Evolutionary conservation across 495 filamentous ascomycete species (phyloP).

Genomic region (Apiosordaria backusii): DNA sequence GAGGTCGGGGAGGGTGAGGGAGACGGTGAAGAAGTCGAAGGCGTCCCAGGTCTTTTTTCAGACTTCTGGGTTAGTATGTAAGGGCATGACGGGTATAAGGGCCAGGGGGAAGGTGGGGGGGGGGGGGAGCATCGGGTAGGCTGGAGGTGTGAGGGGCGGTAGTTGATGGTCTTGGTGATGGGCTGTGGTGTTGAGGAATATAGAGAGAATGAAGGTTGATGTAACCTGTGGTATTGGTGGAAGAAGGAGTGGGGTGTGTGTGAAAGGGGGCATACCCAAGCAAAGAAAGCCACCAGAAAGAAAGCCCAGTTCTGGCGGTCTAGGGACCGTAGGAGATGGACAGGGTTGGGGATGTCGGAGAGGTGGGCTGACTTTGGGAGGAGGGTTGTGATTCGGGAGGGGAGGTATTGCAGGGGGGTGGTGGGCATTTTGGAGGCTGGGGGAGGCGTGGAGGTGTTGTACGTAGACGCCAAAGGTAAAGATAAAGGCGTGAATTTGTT

Average conservation of each 20-base stretch:
- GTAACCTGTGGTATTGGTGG: too few species aligned
- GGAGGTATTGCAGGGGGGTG: not conserved
- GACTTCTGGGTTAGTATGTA: not conserved
- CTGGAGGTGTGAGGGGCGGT: too few species aligned
- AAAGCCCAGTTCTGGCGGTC: not conserved
- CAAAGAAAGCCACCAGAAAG: not conserved
- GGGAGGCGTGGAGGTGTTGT: too few species aligned
- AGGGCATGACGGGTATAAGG: too few species aligned
- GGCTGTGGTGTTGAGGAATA: not conserved
- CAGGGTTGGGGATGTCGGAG: not conserved
- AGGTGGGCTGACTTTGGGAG: not conserved
- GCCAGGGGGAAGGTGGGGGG: too few species aligned
- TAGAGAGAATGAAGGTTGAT: too few species aligned
- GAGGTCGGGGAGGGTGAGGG: slow-evolving; percentile 65
- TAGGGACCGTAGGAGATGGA: not conserved
- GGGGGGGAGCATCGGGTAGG: too few species aligned
- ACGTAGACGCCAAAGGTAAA: too few species aligned
- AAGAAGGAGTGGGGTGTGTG: too few species aligned
- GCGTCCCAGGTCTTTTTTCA: slow-evolving; percentile 76
- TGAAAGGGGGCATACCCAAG: not conserved
- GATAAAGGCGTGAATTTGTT: too few species aligned
- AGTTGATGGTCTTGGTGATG: not conserved
- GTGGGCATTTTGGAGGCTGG: not conserved
- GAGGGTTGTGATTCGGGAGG: not conserved
- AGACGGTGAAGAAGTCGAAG: slow-evolving; percentile 91